Base-by-base conservation (phyloP, 495 filamentous ascomycete species). In the Amphirosellinia nigrospora region DNA sequence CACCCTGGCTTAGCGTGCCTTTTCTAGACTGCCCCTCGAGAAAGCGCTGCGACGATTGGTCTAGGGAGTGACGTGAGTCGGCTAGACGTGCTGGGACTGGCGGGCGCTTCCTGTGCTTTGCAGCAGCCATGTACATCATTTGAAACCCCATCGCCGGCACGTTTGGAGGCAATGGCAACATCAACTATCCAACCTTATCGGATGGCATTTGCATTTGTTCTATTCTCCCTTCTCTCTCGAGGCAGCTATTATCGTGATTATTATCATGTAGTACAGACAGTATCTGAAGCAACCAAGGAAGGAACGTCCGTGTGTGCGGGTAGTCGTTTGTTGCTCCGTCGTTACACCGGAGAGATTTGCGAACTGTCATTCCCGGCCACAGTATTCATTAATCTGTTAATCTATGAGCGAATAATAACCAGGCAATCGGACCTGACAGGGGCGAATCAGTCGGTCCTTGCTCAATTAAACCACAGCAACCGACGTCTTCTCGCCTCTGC, bases 401-500 rank as follows among this genome's bases (percentile, higher is more conserved):
- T 30, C 4, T 28, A 36, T 46, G 38, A 63, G 60, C 60, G 39
- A 63, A 63, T 63, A 63, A 46, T n/a, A 46, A 32, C 39, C 26
- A 45, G 21, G 60, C 60, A 45, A 45, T 45, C 60, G 60, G 38
- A 45, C 15, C 19, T 21, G 53, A 30, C 39, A 56, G 52, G 65
- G 65, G 53, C 66, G 16, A n/a, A 11, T 43, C 41, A 39, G 66
- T 28, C 55, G 43, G 66, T 69, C 66, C 66, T 69, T 61, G 23
- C 43, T 62, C 56, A 69, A 69, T 69, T 52, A 69, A 69, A 69
- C 66, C 34, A 68, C 52, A 62, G 7, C 21, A 62, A 15, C 11
- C 66, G 7, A 45, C 26, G 16, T 11, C 26, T 10, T 53, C 26
- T 23, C 10, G 39, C 26, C 19, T 26, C 15, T 48, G 21, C 6